phyloP scores from a whole-genome alignment of 2,329 filamentous ascomycete genomes.

The Aspergillaceae sp. region DNA sequence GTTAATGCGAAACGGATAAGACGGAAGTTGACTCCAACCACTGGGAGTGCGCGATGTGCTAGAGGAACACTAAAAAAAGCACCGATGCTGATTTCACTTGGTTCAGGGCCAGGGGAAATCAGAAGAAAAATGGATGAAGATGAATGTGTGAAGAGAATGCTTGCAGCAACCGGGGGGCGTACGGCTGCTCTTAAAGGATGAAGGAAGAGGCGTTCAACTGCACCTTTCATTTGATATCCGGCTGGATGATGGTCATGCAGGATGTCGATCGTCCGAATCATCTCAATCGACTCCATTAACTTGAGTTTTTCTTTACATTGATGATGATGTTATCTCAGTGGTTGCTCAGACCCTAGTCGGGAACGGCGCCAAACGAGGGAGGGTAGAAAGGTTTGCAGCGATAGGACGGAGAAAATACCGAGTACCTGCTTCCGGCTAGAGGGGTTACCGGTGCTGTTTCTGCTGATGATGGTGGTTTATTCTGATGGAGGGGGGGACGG shows the following conservation, averaged over 20 bases:
- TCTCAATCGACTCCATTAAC: constrained; percentile 1
- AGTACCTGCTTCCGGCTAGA: background rate
- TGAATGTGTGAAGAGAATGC: constrained; percentile 13
- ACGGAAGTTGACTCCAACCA: background rate
- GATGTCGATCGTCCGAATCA: constrained; percentile 30
- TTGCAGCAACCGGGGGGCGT: constrained; percentile 17
- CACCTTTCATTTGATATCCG: constrained; percentile 39
- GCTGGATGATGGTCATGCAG: constrained; percentile 37
- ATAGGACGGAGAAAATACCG: background rate
- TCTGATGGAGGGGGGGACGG: constrained; percentile 5
- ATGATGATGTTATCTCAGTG: background rate
- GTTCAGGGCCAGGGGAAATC: background rate
- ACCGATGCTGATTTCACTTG: background rate
- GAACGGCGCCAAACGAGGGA: background rate
- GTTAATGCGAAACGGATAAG: background rate
- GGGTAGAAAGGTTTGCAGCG: background rate
- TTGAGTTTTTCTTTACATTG: background rate
- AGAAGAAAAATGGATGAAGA: constrained; percentile 7
- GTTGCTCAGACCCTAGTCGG: background rate
- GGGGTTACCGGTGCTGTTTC: background rate
- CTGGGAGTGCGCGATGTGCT: too few species aligned
- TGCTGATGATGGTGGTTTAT: background rate
- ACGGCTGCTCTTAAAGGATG: constrained; percentile 27
- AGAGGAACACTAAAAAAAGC: too few species aligned
- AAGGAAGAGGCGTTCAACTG: constrained; percentile 22